Base-by-base conservation (phyloP, 768 basidiomycete genomes). In the Podaxis mareebaensis region DNA sequence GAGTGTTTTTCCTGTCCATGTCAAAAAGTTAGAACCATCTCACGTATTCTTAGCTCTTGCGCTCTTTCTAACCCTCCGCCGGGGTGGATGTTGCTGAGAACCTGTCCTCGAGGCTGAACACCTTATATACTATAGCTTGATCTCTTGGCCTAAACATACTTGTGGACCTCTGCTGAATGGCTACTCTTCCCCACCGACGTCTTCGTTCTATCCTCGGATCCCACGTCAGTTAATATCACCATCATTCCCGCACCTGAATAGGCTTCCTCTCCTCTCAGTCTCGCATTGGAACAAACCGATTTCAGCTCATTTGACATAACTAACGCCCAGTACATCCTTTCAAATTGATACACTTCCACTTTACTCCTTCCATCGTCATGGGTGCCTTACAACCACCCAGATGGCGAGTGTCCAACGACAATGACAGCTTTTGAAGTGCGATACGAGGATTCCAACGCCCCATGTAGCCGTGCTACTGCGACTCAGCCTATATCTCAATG, bases 201-300 rank as follows among this genome's bases (percentile, higher is more conserved):
- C 33, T 15, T 46, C 56, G 56, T 46, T 15, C 40, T 58, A 28
- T 44, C 56, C 13, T 58, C 56, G 40, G 56, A 44, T 26, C 56
- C n/a, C 11, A 58, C 39, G 10, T 26, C 39, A 57, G 20, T 33
- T 7, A 49, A 44, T 44, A 20, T 20, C 42, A 44, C 42, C 13
- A 4, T 4, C 42, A 44, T 20, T 20, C 42, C 42, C 42, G 13
- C 42, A 44, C 42, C 42, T 1, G 42, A 44, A 44, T 20, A 13
- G n/a, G 15, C 30, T 55, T 38, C 36, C 20, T 36, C 24, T 28
- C 55, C 24, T 26, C 40, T 30, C 24, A 44, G 40, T 28, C 39
- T 58, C 56, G 44, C 17, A 58, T 3, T 24, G 38, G 13, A 58
- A n/a, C 40, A 58, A 0, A 17, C 0, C 1, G 24, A 20, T 58